Base-by-base conservation (phyloP, 78 protist species). In the Guillardia theta region DNA sequence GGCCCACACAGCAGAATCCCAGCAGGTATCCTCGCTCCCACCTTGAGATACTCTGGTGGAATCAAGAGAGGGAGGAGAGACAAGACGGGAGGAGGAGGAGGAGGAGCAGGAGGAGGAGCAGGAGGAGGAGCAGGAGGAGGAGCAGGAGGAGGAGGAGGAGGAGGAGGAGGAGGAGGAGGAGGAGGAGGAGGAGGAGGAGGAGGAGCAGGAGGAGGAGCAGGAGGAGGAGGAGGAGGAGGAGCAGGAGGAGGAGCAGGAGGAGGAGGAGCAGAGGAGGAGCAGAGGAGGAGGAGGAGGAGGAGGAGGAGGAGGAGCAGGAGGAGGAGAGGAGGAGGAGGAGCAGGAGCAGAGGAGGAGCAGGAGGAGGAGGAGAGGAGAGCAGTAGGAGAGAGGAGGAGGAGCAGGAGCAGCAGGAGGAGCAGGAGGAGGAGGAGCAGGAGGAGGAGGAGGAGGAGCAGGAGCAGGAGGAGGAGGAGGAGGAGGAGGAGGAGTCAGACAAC, bases 1-100 rank as follows among this genome's bases (percentile, higher is more conserved):
- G 99, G 98, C 1, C 99, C 99, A 12, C 70, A 58, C 70, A 58
- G 70, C 70, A 58, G 70, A 30, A 58, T 58, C 27, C 70, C 70
- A 27, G 70, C 70, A 15, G 15, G 15, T 15, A 15, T 15, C 10
- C 58, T 10, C 58, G 58, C 58, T 19, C 58, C 10, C 58, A 15
- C 58, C 10, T 15, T 19, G 30, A 50, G 30, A 15, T 15, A 50
- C 58, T 19, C 58, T 19, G 30, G 58, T n/a, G n/a, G n/a, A n/a
- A n/a, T n/a, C n/a, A n/a, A n/a, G n/a, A n/a, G 58, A 50, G 58
- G 58, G 15, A 50, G 58, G 15, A 15, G 58, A 50, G 30, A 50
- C 10, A 15, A 15, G 15, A 50, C 10, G 15, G 58, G 58, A 50
- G 30, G 15, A 50, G 58, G 58, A 50, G 15, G 58, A 50, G 58